Percentiles rank a stretch among this genome's conserved stretches.
These are phyloP conservation scores for Choiromyces venosus DNA, from an alignment of 495 filamentous ascomycete genomes.

Conservation along the genomic window DNA sequence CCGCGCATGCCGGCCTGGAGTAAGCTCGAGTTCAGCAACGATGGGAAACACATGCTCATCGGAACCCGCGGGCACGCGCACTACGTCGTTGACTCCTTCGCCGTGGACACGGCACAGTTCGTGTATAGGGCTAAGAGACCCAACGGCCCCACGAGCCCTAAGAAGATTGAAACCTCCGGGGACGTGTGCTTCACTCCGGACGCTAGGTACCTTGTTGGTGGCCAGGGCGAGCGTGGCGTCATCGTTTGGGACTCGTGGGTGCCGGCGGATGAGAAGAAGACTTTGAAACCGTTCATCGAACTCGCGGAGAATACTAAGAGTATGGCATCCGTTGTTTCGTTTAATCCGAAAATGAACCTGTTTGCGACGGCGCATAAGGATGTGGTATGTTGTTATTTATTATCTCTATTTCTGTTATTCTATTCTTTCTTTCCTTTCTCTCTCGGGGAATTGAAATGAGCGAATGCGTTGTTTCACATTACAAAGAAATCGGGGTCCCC, in stretches of 20 bases:
- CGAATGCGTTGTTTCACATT: background rate
- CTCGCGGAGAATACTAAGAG: constrained; percentile 57
- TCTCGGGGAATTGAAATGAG: background rate
- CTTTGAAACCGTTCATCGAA: constrained; percentile 58
- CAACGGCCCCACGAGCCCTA: constrained; percentile 38
- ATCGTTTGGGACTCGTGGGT: constrained; percentile 75
- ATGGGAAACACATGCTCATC: constrained; percentile 78
- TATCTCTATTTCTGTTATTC: background rate
- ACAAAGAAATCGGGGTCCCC: background rate
- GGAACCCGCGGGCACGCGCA: constrained; percentile 76
- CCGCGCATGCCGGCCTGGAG: constrained; percentile 59
- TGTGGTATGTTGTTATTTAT: constrained; percentile 48
- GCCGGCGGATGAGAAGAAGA: constrained; percentile 52
- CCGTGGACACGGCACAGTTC: constrained; percentile 48
- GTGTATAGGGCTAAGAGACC: constrained; percentile 46
- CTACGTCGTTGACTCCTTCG: constrained; percentile 82
- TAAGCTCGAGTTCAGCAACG: constrained; percentile 86
- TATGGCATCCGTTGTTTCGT: constrained; percentile 68
- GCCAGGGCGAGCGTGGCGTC: constrained; percentile 63
- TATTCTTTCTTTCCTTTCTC: background rate
- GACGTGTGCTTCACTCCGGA: constrained; percentile 86
- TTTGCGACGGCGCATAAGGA: constrained; percentile 83
- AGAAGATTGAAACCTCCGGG: constrained; percentile 53
- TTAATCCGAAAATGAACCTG: constrained; percentile 86
- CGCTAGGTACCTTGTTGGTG: constrained; percentile 77